Evolutionary conservation across 2,329 filamentous ascomycete genomes (phyloP).

Genomic region (Colletotrichum tanaceti): DNA sequence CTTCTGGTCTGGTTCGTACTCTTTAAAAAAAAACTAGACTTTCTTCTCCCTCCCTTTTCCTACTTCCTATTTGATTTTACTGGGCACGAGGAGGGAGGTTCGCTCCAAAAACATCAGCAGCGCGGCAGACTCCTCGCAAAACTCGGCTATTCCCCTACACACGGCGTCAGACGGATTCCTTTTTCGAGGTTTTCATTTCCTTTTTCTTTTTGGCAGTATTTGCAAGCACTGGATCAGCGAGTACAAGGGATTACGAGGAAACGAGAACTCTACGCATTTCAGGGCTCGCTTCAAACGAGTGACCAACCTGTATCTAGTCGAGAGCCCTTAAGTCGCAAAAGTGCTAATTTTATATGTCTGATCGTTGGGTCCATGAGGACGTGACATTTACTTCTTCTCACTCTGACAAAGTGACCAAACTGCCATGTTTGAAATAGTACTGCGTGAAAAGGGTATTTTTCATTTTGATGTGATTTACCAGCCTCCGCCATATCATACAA

Average conservation of each 20-base stretch:
- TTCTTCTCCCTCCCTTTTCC: neutral
- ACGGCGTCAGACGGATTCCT: slow-evolving; percentile 27
- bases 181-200: neutral
- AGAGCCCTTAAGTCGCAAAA: slow-evolving; percentile 25
- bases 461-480: neutral
- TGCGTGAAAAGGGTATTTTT: neutral
- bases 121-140: slow-evolving; percentile 2
- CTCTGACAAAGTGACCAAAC: no score
- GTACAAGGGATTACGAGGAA: slow-evolving; percentile 32
- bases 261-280: slow-evolving; percentile 33
- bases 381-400: neutral
- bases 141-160: slow-evolving; percentile 33
- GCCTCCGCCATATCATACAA: slow-evolving; percentile 3
- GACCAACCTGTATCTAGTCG: slow-evolving; percentile 24
- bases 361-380: no score
- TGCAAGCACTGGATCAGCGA: slow-evolving; percentile 27
- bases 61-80: neutral
- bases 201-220: slow-evolving; percentile 17
- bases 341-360: slow-evolving; percentile 17
- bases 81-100: slow-evolving; percentile 20
- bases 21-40: slow-evolving; percentile 23
- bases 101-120: neutral
- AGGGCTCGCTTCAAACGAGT: slow-evolving; percentile 5
- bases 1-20: neutral
- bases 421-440: neutral